Conservation (phyloP, 75 land plant species). For the Selaginella tamariscina region DNA sequence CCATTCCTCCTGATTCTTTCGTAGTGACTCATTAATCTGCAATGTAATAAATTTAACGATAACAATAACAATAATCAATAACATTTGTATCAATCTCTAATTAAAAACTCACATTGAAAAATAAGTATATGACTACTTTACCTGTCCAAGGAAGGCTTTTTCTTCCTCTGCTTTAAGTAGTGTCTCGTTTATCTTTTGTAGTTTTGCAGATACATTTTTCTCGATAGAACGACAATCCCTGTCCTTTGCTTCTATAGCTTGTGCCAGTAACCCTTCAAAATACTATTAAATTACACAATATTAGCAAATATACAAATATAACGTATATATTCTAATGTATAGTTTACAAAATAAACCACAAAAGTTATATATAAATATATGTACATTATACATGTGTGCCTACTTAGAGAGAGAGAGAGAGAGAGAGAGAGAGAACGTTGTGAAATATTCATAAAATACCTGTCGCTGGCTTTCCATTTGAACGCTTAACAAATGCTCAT, state of each 20-base stretch:
- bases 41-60: not conserved
- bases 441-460: not conserved
- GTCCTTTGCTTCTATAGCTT: not conserved
- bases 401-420: not conserved
- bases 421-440: not conserved
- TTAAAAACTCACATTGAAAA: not conserved
- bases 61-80: not conserved
- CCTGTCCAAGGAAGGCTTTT: not conserved
- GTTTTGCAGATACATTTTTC: not conserved
- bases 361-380: too few species aligned
- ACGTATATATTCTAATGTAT: not conserved
- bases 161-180: not conserved
- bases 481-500: not conserved
- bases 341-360: too few species aligned
- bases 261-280: not conserved
- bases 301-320: not conserved
- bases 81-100: not conserved
- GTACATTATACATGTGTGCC: not conserved
- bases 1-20: conserved; percentile 7
- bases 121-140: not conserved
- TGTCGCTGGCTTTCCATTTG: conserved; percentile 9
- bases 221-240: conserved; percentile 1
- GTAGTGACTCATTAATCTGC: not conserved
- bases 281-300: not conserved
- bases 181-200: not conserved